Evolutionary conservation across 108 stramenopile species (phyloP).

Genomic region (Nitzschia palea): DNA sequence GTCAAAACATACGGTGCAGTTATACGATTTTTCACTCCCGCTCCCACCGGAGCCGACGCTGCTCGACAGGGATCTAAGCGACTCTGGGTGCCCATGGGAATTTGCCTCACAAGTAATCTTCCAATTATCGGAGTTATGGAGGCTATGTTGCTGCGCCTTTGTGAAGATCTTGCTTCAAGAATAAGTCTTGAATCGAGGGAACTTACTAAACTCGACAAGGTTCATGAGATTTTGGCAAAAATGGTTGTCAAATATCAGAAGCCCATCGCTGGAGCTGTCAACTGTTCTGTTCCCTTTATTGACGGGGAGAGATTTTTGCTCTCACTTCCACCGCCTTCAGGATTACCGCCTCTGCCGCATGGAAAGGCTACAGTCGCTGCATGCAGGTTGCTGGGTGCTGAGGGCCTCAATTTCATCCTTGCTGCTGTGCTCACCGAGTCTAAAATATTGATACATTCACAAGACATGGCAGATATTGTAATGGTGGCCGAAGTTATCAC

Average conservation of each 20-base stretch:
- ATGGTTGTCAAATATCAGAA: conserved; percentile 73
- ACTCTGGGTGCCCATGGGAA: conserved; percentile 84
- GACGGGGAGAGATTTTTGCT: conserved; percentile 73
- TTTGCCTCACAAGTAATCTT: conserved; percentile 69
- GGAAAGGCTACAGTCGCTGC: conserved; percentile 67
- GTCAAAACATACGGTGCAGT: conserved; percentile 82
- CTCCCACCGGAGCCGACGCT: conserved; percentile 75
- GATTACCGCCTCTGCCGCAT: conserved; percentile 80
- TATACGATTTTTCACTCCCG: conserved; percentile 82
- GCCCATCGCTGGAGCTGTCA: conserved; percentile 81
- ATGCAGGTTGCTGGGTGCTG: conserved; percentile 77
- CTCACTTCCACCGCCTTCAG: conserved; percentile 60
- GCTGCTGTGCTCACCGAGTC: conserved; percentile 85
- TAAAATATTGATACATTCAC: conserved; percentile 81
- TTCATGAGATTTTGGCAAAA: conserved; percentile 61
- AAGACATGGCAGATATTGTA: conserved; percentile 76
- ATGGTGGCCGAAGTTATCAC: conserved; percentile 88
- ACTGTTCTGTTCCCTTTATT: conserved; percentile 85
- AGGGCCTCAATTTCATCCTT: conserved; percentile 74
- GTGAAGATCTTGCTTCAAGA: conserved; percentile 59
- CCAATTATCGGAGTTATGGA: conserved; percentile 84
- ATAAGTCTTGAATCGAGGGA: conserved; percentile 1
- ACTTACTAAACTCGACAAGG: conserved; percentile 7
- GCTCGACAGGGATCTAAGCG: conserved; percentile 71
- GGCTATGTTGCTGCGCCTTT: conserved; percentile 73